phyloP scores from a whole-genome alignment of 768 basidiomycete genomes.

The Mycena haematopus region DNA sequence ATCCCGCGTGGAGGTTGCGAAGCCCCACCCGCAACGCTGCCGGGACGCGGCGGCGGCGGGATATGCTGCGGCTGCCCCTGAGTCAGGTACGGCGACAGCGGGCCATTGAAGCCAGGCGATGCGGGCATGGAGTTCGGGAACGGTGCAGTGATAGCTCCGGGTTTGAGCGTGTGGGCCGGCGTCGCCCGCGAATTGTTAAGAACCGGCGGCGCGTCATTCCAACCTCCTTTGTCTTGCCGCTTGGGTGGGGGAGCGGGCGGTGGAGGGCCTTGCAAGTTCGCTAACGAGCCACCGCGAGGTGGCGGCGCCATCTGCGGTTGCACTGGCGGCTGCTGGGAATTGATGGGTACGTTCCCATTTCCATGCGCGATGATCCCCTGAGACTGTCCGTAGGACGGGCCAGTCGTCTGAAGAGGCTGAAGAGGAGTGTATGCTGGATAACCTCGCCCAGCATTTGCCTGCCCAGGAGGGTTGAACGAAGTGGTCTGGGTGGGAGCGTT shows the following conservation, averaged over 20 bases:
- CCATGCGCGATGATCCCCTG: conserved; percentile 11
- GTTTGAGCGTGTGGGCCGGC: conserved; percentile 56
- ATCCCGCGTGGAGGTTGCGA: conserved; percentile 42
- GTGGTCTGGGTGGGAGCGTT: conserved; percentile 2
- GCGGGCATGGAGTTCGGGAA: conserved; percentile 75
- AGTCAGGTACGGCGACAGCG: conserved; percentile 52
- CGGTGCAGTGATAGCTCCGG: conserved; percentile 81
- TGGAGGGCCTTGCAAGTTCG: conserved; percentile 16
- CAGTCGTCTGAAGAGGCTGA: conserved; percentile 28
- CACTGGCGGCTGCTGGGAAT: conserved; percentile 30
- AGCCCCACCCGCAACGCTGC: conserved; percentile 62
- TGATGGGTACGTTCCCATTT: conserved; percentile 24
- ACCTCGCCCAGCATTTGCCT: conserved; percentile 8
- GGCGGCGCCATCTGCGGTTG: conserved; percentile 46
- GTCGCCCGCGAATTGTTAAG: conserved; percentile 54
- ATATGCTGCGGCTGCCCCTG: conserved; percentile 53
- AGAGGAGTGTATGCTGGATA: conserved; percentile 23
- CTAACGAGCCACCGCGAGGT: conserved; percentile 40
- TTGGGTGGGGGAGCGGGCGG: conserved; percentile 60
- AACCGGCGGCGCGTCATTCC: conserved; percentile 84
- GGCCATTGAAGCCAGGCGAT: conserved; percentile 52
- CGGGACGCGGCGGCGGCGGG: conserved; percentile 71
- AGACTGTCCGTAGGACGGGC: conserved; percentile 23
- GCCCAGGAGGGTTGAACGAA: conserved; percentile 8
- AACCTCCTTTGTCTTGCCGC: conserved; percentile 71